Percentiles rank a stretch among this genome's conserved stretches.
Evolutionary conservation across 352 stramenopile genomes (phyloP).

Genomic region (Globisporangium viniferum): DNA sequence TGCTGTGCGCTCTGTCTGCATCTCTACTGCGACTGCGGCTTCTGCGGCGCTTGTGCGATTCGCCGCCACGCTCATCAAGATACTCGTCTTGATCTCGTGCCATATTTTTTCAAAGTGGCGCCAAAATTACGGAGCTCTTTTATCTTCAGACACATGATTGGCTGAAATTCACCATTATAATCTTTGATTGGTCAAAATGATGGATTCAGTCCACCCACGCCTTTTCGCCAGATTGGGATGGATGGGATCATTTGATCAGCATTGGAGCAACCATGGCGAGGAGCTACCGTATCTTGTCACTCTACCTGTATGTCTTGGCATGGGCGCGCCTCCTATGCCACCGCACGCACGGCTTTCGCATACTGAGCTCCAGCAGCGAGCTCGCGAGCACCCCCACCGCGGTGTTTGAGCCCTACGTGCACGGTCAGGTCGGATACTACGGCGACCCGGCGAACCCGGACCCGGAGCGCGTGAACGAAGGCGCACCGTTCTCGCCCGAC

Average conservation of each 20-base stretch:
- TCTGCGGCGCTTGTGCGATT: conserved; percentile 7
- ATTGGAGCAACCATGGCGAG: neutral
- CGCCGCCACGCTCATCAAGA: neutral
- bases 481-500: conserved; percentile 70
- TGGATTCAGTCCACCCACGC: neutral
- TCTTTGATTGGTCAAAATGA: neutral
- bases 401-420: conserved; percentile 82
- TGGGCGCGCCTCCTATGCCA: neutral
- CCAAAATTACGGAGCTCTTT: neutral
- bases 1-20: neutral
- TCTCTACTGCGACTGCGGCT: conserved; percentile 9
- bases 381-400: conserved; percentile 29
- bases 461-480: conserved; percentile 83
- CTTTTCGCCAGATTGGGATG: conserved; percentile 9
- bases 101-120: neutral
- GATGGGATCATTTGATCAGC: neutral
- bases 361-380: conserved; percentile 34
- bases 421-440: conserved; percentile 78
- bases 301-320: neutral
- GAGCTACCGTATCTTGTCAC: neutral
- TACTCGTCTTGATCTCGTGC: neutral
- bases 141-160: neutral
- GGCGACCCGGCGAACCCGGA: conserved; percentile 68
- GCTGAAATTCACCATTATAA: neutral
- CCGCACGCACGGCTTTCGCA: conserved; percentile 23